Conservation (phyloP, 192 early-diverging fungal genomes). For the Pilobolus umbonatus region DNA sequence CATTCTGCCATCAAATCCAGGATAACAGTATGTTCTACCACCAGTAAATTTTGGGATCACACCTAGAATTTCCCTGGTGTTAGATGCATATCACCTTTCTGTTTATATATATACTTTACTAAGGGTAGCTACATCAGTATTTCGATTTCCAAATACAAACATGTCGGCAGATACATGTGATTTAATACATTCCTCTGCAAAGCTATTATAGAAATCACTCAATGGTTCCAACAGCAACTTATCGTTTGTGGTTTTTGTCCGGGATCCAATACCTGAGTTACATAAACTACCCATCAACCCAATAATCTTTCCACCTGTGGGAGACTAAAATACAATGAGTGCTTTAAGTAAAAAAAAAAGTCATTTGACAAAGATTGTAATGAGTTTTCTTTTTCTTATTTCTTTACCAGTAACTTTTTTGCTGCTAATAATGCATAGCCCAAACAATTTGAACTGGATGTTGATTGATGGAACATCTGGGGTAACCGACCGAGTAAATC, state of each 20-base stretch:
- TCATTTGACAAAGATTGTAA: not conserved
- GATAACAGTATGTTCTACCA: conserved; percentile 73
- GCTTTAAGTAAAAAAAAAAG: too few relatives aligned
- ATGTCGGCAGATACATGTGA: conserved; percentile 71
- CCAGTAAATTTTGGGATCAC: conserved; percentile 64
- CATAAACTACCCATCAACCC: conserved; percentile 66
- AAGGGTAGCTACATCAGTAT: conserved; percentile 71
- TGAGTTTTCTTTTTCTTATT: not conserved
- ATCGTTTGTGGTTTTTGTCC: conserved; percentile 36
- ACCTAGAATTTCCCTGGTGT: too few relatives aligned
- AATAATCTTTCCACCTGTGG: conserved; percentile 78
- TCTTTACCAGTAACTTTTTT: conserved; percentile 56
- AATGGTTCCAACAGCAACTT: conserved; percentile 58
- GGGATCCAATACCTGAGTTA: conserved; percentile 58
- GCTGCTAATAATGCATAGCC: conserved; percentile 67
- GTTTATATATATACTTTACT: conserved; percentile 25
- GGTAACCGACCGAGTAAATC: conserved; percentile 52
- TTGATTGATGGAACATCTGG: conserved; percentile 60
- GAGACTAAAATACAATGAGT: conserved; percentile 14
- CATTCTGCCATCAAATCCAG: conserved; percentile 61
- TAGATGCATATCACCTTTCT: too few relatives aligned
- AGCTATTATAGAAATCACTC: conserved; percentile 68
- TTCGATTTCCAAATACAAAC: conserved; percentile 63
- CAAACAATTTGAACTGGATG: conserved; percentile 55
- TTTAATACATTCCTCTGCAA: conserved; percentile 73